These are phyloP conservation scores for Globisporangium splendens DNA, from an alignment of 352 stramenopile genomes.

Conservation along the genomic window DNA sequence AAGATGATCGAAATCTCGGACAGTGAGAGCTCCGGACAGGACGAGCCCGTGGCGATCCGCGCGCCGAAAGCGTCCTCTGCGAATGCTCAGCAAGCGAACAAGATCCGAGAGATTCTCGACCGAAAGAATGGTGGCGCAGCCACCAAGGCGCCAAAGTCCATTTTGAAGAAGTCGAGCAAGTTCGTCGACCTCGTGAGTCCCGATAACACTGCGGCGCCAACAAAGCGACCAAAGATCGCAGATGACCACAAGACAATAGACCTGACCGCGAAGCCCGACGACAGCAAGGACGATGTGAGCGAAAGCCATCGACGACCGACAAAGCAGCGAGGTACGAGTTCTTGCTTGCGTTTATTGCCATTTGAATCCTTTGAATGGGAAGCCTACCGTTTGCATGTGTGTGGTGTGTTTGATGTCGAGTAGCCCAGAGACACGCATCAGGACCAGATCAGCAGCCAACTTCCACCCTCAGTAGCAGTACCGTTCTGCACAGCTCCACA, in stretches of 20 bases:
- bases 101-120: slow-evolving; percentile 10
- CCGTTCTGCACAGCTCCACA: slow-evolving; percentile 16
- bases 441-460: slow-evolving; percentile 14
- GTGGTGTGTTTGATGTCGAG: neutral
- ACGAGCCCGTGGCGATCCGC: slow-evolving; percentile 18
- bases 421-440: slow-evolving; percentile 5
- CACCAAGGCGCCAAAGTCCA: slow-evolving; percentile 24
- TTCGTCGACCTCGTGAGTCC: slow-evolving; percentile 4
- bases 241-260: slow-evolving; percentile 19
- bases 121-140: slow-evolving; percentile 9
- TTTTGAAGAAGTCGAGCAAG: slow-evolving; percentile 32
- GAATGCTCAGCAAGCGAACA: neutral
- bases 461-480: slow-evolving; percentile 6
- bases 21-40: slow-evolving; percentile 52
- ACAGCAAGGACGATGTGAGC: slow-evolving; percentile 20
- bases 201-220: neutral
- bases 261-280: slow-evolving; percentile 1
- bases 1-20: slow-evolving; percentile 35
- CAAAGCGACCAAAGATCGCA: slow-evolving; percentile 8
- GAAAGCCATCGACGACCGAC: slow-evolving; percentile 66
- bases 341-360: too few species aligned
- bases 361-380: neutral
- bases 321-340: slow-evolving; percentile 39
- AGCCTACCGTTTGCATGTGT: neutral
- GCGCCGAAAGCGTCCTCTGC: slow-evolving; percentile 2